phyloP scores from a whole-genome alignment of 106 monocot species.

The Apostasia shenzhenica region DNA sequence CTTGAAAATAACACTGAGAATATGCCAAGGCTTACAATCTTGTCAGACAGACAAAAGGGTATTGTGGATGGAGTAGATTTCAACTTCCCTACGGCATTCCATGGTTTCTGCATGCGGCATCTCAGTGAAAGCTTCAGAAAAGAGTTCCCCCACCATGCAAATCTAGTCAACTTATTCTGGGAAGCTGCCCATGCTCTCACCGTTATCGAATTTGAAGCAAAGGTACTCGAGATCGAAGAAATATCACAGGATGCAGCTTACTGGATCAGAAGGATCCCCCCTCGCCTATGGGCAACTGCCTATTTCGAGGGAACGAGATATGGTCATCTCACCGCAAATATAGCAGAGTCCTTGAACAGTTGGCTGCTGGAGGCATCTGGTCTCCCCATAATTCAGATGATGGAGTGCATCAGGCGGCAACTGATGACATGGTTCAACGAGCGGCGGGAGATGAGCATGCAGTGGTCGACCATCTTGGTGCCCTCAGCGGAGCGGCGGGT shows the following conservation, averaged over 20 bases:
- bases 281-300: slow-evolving; percentile 90
- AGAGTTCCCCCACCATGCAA: slow-evolving; percentile 77
- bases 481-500: slow-evolving; percentile 72
- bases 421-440: slow-evolving; percentile 99
- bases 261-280: slow-evolving; percentile 80
- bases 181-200: slow-evolving; percentile 92
- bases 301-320: slow-evolving; percentile 88
- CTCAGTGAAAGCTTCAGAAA: slow-evolving; percentile 86
- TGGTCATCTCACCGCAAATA: slow-evolving; percentile 85
- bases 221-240: slow-evolving; percentile 88
- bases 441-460: slow-evolving; percentile 77
- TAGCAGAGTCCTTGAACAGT: slow-evolving; percentile 64
- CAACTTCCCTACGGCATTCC: slow-evolving; percentile 96
- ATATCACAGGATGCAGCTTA: slow-evolving; percentile 82
- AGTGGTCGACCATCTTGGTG: slow-evolving; percentile 72
- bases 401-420: slow-evolving; percentile 83
- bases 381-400: slow-evolving; percentile 92
- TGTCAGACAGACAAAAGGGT: slow-evolving; percentile 83
- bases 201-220: slow-evolving; percentile 82
- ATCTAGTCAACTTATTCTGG: slow-evolving; percentile 81
- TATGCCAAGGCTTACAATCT: slow-evolving; percentile 92
- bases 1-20: slow-evolving; percentile 90
- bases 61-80: slow-evolving; percentile 90
- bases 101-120: slow-evolving; percentile 94
- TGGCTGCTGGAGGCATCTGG: slow-evolving; percentile 91